Evolutionary conservation across 1,139 yeast species (phyloP).

Genomic region (Sugiyamaella castrensis): DNA sequence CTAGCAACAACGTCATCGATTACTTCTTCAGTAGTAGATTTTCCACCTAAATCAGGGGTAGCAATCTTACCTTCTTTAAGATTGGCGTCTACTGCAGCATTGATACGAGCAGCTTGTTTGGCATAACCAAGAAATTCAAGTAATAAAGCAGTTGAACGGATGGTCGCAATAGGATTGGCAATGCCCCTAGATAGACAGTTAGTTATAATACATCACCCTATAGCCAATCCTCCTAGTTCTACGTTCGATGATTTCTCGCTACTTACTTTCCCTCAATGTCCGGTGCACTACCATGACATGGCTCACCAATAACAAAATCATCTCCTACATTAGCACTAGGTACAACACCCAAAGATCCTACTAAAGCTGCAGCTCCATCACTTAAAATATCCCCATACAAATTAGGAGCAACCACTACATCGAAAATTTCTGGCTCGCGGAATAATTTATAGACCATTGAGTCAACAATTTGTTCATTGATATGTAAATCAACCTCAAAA

Average conservation of each 20-base stretch:
- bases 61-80: constrained; percentile 73
- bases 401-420: constrained; percentile 98
- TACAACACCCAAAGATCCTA: constrained; percentile 96
- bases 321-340: constrained; percentile 99
- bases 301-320: constrained; percentile 94
- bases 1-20: constrained; percentile 71
- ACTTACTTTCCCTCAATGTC: constrained; percentile 79
- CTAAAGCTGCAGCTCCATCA: constrained; percentile 99
- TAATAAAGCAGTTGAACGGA: constrained; percentile 96
- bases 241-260: neutral
- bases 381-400: constrained; percentile 95
- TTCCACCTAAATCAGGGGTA: constrained; percentile 96
- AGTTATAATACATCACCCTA: neutral
- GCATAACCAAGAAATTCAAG: constrained; percentile 93
- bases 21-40: constrained; percentile 80
- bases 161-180: constrained; percentile 96
- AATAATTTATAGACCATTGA: constrained; percentile 99
- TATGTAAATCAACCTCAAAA: constrained; percentile 41
- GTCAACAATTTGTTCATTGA: constrained; percentile 96
- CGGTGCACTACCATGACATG: constrained; percentile 99
- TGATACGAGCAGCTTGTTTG: constrained; percentile 86
- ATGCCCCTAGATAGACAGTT: constrained; percentile 47
- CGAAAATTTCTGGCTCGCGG: constrained; percentile 95
- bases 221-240: too few species aligned
- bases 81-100: constrained; percentile 93